These are phyloP conservation scores for Oxalis stricta DNA, from an alignment of 441 rosid species.

Conservation along the genomic window DNA sequence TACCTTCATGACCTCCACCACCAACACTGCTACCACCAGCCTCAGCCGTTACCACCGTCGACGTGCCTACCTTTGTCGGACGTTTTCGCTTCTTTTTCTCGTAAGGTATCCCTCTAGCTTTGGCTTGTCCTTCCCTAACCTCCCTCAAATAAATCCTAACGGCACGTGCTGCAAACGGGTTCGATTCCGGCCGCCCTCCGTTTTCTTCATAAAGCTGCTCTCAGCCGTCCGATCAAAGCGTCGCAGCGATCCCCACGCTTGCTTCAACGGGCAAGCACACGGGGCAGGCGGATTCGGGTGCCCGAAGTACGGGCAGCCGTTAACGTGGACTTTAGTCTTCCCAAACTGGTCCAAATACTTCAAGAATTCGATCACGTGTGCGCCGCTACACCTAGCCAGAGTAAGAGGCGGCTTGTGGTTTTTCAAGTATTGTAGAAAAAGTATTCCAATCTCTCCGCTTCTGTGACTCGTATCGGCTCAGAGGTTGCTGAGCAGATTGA, in stretches of 20 bases:
- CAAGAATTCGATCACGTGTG: conserved; percentile 85
- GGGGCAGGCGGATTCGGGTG: conserved; percentile 81
- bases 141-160: conserved; percentile 87
- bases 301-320: conserved; percentile 72
- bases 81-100: conserved; percentile 94
- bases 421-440: conserved; percentile 66
- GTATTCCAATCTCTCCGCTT: conserved; percentile 94
- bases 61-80: conserved; percentile 8
- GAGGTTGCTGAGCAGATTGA: conserved; percentile 31
- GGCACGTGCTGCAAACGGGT: conserved; percentile 78
- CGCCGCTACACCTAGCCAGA: conserved; percentile 74
- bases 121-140: conserved; percentile 76
- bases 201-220: conserved; percentile 84
- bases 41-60: conserved; percentile 13
- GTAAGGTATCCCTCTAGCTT: conserved; percentile 83
- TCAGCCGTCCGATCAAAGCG: conserved; percentile 86
- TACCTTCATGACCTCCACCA: conserved; percentile 9
- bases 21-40: conserved; percentile 9
- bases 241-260: conserved; percentile 96
- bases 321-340: conserved; percentile 73
- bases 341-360: conserved; percentile 88
- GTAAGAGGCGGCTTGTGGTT: conserved; percentile 84
- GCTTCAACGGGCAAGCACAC: conserved; percentile 76
- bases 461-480: conserved; percentile 84
- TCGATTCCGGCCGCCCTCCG: conserved; percentile 71